phyloP scores from a whole-genome alignment of 257 asterid genomes.

The Gynochthodes officinalis region DNA sequence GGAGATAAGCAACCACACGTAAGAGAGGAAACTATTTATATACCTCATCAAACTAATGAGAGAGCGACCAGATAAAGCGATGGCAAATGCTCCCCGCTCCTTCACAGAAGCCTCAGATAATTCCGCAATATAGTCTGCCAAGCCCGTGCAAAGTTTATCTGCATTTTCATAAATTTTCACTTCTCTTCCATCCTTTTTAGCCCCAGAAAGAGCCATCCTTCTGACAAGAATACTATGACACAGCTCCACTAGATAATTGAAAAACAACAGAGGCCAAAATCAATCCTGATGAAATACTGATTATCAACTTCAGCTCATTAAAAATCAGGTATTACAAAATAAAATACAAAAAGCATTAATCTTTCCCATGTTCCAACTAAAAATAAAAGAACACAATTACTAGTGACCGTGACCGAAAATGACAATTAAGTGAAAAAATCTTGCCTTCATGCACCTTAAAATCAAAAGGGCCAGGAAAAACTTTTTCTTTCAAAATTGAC shows the following conservation, averaged over 20 bases:
- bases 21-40: slow-evolving; percentile 9
- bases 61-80: slow-evolving; percentile 94
- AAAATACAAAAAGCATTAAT: neutral
- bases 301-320: slow-evolving; percentile 9
- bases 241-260: slow-evolving; percentile 23
- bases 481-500: neutral
- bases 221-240: slow-evolving; percentile 26
- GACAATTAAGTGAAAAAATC: neutral
- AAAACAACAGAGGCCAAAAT: slow-evolving; percentile 12
- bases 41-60: slow-evolving; percentile 78
- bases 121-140: slow-evolving; percentile 89
- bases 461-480: neutral
- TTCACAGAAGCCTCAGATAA: slow-evolving; percentile 82
- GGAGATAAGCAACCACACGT: neutral
- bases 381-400: neutral
- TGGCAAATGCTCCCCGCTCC: slow-evolving; percentile 75
- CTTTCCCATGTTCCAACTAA: neutral
- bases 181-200: slow-evolving; percentile 55
- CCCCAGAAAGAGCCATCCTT: slow-evolving; percentile 62
- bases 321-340: slow-evolving; percentile 13
- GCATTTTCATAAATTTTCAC: slow-evolving; percentile 62
- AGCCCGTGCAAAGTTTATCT: slow-evolving; percentile 60
- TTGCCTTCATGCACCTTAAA: neutral
- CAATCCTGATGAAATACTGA: slow-evolving; percentile 20
- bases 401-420: slow-evolving; percentile 13